These are phyloP conservation scores for Argentina anserina DNA, from an alignment of 306 rosid species.

Conservation along the genomic window DNA sequence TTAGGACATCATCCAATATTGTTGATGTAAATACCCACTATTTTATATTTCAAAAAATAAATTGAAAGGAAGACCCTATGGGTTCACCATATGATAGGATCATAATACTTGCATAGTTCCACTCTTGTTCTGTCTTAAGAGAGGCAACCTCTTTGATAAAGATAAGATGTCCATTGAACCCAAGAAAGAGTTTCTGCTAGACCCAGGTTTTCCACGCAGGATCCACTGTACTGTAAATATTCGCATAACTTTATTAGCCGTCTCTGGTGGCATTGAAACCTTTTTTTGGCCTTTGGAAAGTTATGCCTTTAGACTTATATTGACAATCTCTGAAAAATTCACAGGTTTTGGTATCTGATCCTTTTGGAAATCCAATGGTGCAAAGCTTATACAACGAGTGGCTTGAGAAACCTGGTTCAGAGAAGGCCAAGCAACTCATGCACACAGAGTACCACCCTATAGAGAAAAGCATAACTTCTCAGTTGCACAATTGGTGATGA, in stretches of 20 bases:
- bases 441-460: constrained; percentile 80
- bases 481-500: constrained; percentile 76
- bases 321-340: background rate
- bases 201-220: background rate
- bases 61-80: too few relatives aligned
- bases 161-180: background rate
- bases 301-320: background rate
- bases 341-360: constrained; percentile 61
- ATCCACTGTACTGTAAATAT: background rate
- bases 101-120: background rate
- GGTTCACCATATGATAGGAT: background rate
- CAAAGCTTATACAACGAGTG: constrained; percentile 64
- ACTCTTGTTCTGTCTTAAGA: background rate
- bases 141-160: background rate
- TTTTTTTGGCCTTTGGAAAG: background rate
- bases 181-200: background rate
- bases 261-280: background rate
- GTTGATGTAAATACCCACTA: background rate
- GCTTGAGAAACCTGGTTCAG: constrained; percentile 90
- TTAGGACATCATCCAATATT: background rate
- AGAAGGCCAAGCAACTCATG: constrained; percentile 69
- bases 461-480: constrained; percentile 84
- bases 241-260: background rate
- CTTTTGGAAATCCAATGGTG: constrained; percentile 59
- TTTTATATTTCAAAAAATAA: too few relatives aligned